phyloP scores from a whole-genome alignment of 192 early-diverging fungal genomes.

The Backusella liffmaniae region DNA sequence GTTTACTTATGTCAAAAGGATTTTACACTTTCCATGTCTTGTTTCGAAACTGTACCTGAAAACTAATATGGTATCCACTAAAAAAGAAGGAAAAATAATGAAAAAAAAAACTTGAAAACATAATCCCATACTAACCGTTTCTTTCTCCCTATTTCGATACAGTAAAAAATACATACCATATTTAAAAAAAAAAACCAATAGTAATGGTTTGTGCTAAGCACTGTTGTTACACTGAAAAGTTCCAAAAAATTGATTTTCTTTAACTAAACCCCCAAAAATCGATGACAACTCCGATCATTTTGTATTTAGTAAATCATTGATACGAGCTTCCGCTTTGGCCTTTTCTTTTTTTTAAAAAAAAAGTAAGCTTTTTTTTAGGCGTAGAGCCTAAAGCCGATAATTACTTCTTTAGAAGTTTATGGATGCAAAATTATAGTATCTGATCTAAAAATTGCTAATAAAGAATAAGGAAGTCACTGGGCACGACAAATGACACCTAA shows the following conservation, averaged over 20 bases:
- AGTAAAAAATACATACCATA: neutral
- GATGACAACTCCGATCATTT: neutral
- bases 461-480: constrained; percentile 2
- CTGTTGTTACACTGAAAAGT: neutral
- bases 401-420: neutral
- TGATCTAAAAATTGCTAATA: constrained; percentile 4
- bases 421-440: neutral
- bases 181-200: constrained; percentile 7
- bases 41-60: neutral
- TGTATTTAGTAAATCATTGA: neutral
- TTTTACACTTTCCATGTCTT: neutral
- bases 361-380: neutral
- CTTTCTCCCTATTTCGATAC: neutral
- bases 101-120: neutral
- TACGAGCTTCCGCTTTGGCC: neutral
- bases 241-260: neutral
- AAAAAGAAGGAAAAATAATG: neutral
- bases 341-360: neutral
- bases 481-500: constrained; percentile 1
- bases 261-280: neutral
- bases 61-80: neutral
- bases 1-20: neutral
- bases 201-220: neutral
- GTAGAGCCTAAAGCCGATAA: neutral
- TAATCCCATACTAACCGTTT: neutral